Percentiles rank a stretch among this genome's conserved stretches.
These are phyloP conservation scores for Neurospora crassa DNA, from an alignment of 2,329 filamentous ascomycete genomes.

Conservation along the genomic window DNA sequence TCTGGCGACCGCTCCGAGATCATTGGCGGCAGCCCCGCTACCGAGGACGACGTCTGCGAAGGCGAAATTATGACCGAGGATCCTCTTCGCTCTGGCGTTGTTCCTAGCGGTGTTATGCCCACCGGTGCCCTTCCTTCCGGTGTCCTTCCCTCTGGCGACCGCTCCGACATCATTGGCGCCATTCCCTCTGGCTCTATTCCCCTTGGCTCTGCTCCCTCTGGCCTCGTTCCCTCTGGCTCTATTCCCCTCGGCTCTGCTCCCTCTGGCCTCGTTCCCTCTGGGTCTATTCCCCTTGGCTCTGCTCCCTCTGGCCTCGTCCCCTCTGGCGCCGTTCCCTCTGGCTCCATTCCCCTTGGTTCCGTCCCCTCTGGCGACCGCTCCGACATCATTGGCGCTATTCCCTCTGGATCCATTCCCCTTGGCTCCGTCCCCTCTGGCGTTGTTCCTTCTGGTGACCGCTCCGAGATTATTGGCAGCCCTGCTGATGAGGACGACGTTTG, in stretches of 20 bases:
- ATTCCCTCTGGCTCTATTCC: not conserved
- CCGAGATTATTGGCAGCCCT: not conserved
- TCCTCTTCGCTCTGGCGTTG: not conserved
- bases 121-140: not conserved
- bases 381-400: too few species aligned
- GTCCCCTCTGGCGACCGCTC: too few species aligned
- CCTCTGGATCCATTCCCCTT: not conserved
- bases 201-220: too few species aligned
- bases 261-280: not conserved
- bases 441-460: not conserved
- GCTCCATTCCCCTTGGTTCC: too few species aligned
- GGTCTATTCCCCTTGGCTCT: too few species aligned
- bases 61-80: not conserved
- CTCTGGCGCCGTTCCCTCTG: too few species aligned
- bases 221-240: too few species aligned
- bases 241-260: too few species aligned
- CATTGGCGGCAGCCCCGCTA: not conserved
- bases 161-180: not conserved
- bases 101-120: not conserved
- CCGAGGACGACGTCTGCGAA: slow-evolving; percentile 2
- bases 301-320: too few species aligned
- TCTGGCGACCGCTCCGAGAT: not conserved
- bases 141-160: too few species aligned
- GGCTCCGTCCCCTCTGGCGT: too few species aligned
- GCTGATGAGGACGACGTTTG: not conserved